These are phyloP conservation scores for Amanita inopinata DNA, from an alignment of 768 basidiomycete species.

Conservation along the genomic window DNA sequence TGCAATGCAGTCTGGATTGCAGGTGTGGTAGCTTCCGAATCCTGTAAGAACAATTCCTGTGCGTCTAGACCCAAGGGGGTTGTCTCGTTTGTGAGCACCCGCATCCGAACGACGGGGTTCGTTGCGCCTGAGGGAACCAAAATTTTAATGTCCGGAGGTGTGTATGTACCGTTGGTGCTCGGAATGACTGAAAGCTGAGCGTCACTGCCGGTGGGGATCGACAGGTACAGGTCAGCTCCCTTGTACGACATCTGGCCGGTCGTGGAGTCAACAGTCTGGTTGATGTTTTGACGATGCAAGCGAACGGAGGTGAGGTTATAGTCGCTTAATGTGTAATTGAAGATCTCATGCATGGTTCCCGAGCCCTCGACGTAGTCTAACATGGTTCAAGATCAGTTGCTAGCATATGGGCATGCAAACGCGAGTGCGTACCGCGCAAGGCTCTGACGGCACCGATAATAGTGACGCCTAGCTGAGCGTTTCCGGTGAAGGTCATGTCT, in stretches of 20 bases:
- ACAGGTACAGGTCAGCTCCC: conserved; percentile 22
- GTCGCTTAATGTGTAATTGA: conserved; percentile 32
- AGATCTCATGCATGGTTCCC: conserved; percentile 31
- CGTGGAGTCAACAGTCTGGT: conserved; percentile 17
- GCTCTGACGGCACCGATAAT: conserved; percentile 34
- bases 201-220: conserved; percentile 17
- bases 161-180: conserved; percentile 20
- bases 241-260: conserved; percentile 13
- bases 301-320: conserved; percentile 24
- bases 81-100: conserved; percentile 30
- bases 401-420: too few species aligned
- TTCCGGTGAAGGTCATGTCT: conserved; percentile 21
- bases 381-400: too few species aligned
- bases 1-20: conserved; percentile 20
- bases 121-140: conserved; percentile 16
- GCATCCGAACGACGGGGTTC: conserved; percentile 15
- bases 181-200: conserved; percentile 24
- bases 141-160: conserved; percentile 26
- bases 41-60: conserved; percentile 23
- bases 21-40: conserved; percentile 16
- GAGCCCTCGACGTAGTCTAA: conserved; percentile 32
- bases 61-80: conserved; percentile 24
- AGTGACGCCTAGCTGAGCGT: conserved; percentile 30
- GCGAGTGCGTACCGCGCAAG: conserved; percentile 21
- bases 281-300: conserved; percentile 32